Conservation (phyloP, 768 basidiomycete species). For the Pleurotus salmoneostramineus region DNA sequence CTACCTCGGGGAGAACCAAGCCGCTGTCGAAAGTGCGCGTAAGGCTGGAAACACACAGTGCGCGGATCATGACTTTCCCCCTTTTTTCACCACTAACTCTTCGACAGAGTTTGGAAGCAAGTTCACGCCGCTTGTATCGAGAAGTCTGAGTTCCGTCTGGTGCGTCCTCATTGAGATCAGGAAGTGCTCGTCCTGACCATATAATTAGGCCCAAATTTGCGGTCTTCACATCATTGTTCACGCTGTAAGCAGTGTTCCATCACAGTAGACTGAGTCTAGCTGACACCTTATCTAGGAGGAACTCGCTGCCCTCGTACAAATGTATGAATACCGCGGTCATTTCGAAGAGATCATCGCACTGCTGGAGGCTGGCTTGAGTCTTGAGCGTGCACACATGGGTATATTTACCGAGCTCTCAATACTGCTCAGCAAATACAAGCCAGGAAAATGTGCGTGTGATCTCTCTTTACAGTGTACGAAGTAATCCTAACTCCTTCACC, state of each 20-base stretch:
- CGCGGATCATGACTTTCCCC: slow-evolving; percentile 21
- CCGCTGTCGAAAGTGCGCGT: slow-evolving; percentile 97
- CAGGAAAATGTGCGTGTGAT: slow-evolving; percentile 71
- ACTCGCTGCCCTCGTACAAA: slow-evolving; percentile 63
- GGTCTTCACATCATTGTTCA: slow-evolving; percentile 98
- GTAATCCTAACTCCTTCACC: slow-evolving; percentile 5
- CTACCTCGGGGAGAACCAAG: slow-evolving; percentile 96
- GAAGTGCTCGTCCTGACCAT: slow-evolving; percentile 5
- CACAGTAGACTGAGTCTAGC: slow-evolving; percentile 11
- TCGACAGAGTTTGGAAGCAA: slow-evolving; percentile 94
- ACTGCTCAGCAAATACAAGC: slow-evolving; percentile 92
- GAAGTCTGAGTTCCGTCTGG: slow-evolving; percentile 93
- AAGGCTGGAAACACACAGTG: slow-evolving; percentile 99
- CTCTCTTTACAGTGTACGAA: not conserved
- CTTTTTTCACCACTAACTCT: slow-evolving; percentile 9
- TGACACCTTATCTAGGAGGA: slow-evolving; percentile 55
- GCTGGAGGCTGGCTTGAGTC: slow-evolving; percentile 91
- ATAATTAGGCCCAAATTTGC: slow-evolving; percentile 85
- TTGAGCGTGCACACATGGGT: slow-evolving; percentile 98
- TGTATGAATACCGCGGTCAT: slow-evolving; percentile 89
- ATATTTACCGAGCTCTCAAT: slow-evolving; percentile 95
- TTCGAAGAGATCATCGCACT: slow-evolving; percentile 92
- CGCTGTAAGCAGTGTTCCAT: slow-evolving; percentile 40
- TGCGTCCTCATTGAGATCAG: slow-evolving; percentile 23
- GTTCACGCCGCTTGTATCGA: slow-evolving; percentile 98